These are phyloP conservation scores for Pulveroboletus sp. DNA, from an alignment of 768 basidiomycete genomes.

Conservation along the genomic window DNA sequence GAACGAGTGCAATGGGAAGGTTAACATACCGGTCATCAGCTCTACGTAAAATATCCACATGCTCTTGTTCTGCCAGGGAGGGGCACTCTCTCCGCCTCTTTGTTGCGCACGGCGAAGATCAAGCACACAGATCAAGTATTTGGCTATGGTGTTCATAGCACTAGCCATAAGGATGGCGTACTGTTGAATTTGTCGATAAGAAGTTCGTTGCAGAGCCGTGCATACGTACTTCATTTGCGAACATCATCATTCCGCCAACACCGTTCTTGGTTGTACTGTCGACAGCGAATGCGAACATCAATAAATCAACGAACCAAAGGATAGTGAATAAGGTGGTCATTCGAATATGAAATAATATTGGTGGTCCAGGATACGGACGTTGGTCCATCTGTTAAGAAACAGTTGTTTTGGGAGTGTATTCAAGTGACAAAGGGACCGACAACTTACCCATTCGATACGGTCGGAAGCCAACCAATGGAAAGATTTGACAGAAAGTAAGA, in stretches of 20 bases:
- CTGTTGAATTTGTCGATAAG: slow-evolving; percentile 37
- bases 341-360: slow-evolving; percentile 78
- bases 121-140: slow-evolving; percentile 76
- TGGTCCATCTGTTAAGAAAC: slow-evolving; percentile 88
- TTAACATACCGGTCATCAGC: slow-evolving; percentile 69
- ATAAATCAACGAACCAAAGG: slow-evolving; percentile 69
- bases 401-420: not conserved
- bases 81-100: slow-evolving; percentile 77
- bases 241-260: slow-evolving; percentile 88
- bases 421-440: not conserved
- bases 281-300: slow-evolving; percentile 75
- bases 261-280: slow-evolving; percentile 77
- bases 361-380: slow-evolving; percentile 80
- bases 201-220: not conserved
- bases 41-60: slow-evolving; percentile 97
- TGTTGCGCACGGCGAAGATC: slow-evolving; percentile 77
- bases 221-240: slow-evolving; percentile 80
- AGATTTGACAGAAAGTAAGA: slow-evolving; percentile 90
- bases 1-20: not conserved
- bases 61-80: slow-evolving; percentile 97
- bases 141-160: slow-evolving; percentile 68
- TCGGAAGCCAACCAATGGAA: slow-evolving; percentile 98
- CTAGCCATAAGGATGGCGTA: slow-evolving; percentile 87
- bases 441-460: slow-evolving; percentile 88
- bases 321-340: slow-evolving; percentile 69